Percentiles rank a stretch among this genome's conserved stretches.
Conservation (phyloP, 257 asterid species). For the Capsicum rhomboideum region DNA sequence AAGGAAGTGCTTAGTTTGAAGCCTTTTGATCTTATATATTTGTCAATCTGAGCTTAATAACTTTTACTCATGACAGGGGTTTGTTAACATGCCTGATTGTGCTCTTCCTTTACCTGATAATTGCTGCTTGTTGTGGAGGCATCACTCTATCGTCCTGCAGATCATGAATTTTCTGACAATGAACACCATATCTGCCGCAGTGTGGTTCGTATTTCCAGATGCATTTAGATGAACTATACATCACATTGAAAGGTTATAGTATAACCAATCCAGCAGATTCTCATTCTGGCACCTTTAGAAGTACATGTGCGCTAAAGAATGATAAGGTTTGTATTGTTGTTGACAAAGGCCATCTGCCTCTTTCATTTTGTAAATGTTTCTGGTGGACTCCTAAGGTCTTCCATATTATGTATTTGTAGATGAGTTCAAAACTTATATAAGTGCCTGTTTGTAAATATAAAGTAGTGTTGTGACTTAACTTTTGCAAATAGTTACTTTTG, state of each 20-base stretch:
- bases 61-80: background rate
- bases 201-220: background rate
- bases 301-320: background rate
- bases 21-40: background rate
- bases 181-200: background rate
- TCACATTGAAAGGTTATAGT: background rate
- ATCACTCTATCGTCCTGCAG: slow-evolving; percentile 6
- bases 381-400: background rate
- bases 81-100: slow-evolving; percentile 7
- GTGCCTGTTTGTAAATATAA: background rate
- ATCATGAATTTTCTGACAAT: background rate
- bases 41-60: background rate
- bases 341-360: background rate
- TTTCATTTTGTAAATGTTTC: background rate
- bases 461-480: background rate
- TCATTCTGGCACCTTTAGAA: background rate
- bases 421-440: background rate
- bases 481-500: background rate
- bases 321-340: background rate
- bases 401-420: background rate
- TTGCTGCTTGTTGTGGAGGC: slow-evolving; percentile 10
- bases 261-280: background rate
- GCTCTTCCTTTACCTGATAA: background rate
- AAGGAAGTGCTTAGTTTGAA: background rate
- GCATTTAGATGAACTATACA: background rate